phyloP scores from a whole-genome alignment of 1,139 yeast species.

The Nakaseomyces glabratus region DNA sequence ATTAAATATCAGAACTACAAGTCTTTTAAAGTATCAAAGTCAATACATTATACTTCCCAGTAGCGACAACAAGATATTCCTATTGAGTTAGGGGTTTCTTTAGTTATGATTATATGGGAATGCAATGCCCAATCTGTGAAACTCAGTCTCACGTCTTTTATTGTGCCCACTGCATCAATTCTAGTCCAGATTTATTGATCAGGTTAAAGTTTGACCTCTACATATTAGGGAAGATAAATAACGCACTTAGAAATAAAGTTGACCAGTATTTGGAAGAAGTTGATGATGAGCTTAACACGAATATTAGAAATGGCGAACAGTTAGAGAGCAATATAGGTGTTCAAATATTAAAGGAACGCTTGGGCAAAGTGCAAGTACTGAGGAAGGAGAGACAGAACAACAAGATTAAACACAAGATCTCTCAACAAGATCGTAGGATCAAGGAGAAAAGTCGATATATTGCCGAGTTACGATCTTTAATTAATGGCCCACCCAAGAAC shows the following conservation, averaged over 20 bases:
- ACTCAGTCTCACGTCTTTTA: conserved; percentile 17
- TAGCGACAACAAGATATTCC: no score
- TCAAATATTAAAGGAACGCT: conserved; percentile 15
- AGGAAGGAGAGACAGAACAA: conserved; percentile 17
- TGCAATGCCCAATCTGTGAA: conserved; percentile 21
- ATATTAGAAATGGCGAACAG: neutral
- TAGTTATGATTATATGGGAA: no score
- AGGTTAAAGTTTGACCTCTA: conserved; percentile 16
- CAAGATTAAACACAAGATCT: conserved; percentile 13
- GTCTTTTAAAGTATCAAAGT: no score
- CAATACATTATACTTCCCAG: no score
- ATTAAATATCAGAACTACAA: no score
- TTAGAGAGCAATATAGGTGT: conserved; percentile 9
- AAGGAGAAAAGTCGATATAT: conserved; percentile 13
- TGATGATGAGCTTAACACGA: conserved; percentile 10
- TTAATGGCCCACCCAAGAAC: conserved; percentile 6
- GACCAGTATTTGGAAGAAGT: conserved; percentile 16
- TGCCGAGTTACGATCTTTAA: conserved; percentile 8
- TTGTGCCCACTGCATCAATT: conserved; percentile 25
- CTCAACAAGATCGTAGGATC: conserved; percentile 12
- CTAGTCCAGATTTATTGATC: conserved; percentile 21
- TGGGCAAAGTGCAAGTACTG: conserved; percentile 17
- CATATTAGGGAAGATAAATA: conserved; percentile 13
- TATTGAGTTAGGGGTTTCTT: no score
- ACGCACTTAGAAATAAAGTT: conserved; percentile 14